Percentiles rank a stretch among this genome's conserved stretches.
Evolutionary conservation across 1,284 basidiomycete genomes (phyloP).

Genomic region (Sanguinoderma infundibulare): DNA sequence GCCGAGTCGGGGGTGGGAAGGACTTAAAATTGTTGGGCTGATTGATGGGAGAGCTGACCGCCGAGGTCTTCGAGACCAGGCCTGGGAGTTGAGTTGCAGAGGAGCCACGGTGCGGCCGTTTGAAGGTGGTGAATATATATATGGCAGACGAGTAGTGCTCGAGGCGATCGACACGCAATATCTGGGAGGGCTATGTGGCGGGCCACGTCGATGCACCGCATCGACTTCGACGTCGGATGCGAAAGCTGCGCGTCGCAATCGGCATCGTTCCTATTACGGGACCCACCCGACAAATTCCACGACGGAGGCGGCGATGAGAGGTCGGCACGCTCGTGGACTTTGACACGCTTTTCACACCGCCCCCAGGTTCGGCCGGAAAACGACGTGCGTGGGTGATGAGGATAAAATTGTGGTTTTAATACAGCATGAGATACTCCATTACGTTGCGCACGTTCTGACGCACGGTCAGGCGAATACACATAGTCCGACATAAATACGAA

Average conservation of each 20-base stretch:
- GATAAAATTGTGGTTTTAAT: slow-evolving; percentile 24
- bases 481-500: slow-evolving; percentile 28
- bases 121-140: neutral
- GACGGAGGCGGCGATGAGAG: neutral
- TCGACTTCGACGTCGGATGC: neutral
- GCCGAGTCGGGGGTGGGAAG: neutral
- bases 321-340: neutral
- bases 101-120: too few relatives aligned
- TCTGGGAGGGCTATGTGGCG: neutral
- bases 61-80: too few relatives aligned
- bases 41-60: too few relatives aligned
- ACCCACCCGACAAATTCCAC: too few relatives aligned
- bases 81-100: too few relatives aligned
- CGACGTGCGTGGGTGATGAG: neutral
- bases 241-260: neutral
- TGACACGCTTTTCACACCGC: neutral
- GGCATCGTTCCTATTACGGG: neutral
- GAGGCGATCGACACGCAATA: neutral
- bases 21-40: too few relatives aligned
- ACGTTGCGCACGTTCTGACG: slow-evolving; percentile 22
- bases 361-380: too few relatives aligned
- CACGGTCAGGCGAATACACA: slow-evolving; percentile 22
- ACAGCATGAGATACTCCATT: slow-evolving; percentile 30
- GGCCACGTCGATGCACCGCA: neutral
- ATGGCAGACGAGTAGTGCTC: neutral